These are phyloP conservation scores for Trichoderma gamsii DNA, from an alignment of 495 filamentous ascomycete species.

Conservation along the genomic window DNA sequence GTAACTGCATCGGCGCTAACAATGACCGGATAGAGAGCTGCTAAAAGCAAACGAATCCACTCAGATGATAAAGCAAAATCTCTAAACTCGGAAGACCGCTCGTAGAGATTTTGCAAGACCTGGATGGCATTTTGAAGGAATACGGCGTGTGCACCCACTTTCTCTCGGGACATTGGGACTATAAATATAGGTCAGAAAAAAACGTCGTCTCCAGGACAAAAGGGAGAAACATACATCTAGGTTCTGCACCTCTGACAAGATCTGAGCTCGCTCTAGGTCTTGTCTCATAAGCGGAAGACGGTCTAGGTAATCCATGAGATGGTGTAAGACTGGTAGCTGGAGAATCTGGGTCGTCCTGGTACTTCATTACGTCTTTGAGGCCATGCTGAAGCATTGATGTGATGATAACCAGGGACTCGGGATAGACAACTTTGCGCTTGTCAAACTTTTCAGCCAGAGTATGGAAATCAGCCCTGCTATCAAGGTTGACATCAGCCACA, in stretches of 20 bases:
- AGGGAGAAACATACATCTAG: slow-evolving; percentile 36
- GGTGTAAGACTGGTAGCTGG: slow-evolving; percentile 30
- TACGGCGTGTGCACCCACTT: slow-evolving; percentile 42
- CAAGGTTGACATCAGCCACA: slow-evolving; percentile 66
- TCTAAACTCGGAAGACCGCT: slow-evolving; percentile 64
- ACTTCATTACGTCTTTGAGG: slow-evolving; percentile 57
- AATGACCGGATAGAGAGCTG: slow-evolving; percentile 74
- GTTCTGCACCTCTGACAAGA: slow-evolving; percentile 43
- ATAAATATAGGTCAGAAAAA: slow-evolving; percentile 20
- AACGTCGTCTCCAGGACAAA: neutral
- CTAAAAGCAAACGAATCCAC: slow-evolving; percentile 72
- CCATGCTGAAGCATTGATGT: slow-evolving; percentile 84
- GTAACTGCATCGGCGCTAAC: slow-evolving; percentile 76
- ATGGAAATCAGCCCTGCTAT: slow-evolving; percentile 65
- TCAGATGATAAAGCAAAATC: slow-evolving; percentile 72
- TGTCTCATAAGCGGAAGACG: neutral
- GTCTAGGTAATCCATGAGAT: neutral
- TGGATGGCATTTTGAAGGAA: slow-evolving; percentile 68
- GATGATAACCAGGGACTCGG: slow-evolving; percentile 75
- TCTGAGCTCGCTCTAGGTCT: slow-evolving; percentile 43
- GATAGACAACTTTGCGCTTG: slow-evolving; percentile 59
- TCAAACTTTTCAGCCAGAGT: slow-evolving; percentile 68
- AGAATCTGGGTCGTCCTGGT: slow-evolving; percentile 54
- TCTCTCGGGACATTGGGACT: slow-evolving; percentile 38
- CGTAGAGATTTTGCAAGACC: slow-evolving; percentile 72